Evolutionary conservation across 495 filamentous ascomycete species (phyloP).

Genomic region (Chaetomidium leptoderma): DNA sequence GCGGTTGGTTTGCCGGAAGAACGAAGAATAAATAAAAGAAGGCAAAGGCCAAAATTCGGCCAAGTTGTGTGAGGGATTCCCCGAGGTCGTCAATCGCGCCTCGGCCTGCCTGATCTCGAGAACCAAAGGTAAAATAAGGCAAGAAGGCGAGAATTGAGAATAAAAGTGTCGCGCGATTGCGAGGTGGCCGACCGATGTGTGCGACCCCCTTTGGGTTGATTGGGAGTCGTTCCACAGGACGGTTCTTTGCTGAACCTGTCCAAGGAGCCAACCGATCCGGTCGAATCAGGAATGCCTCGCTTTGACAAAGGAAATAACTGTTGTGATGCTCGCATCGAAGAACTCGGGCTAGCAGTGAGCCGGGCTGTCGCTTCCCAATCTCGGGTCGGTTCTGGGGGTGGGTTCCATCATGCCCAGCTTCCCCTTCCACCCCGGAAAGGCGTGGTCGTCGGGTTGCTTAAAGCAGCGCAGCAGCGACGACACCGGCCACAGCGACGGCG

Average conservation of each 20-base stretch:
- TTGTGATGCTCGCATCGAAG: constrained; percentile 45
- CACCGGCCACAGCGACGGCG: constrained; percentile 41
- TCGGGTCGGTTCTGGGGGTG: too few relatives aligned
- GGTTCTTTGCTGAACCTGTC: neutral
- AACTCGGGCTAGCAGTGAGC: constrained; percentile 28
- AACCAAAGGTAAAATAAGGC: neutral
- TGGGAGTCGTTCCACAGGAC: neutral
- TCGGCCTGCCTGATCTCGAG: constrained; percentile 15
- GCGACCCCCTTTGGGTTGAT: neutral
- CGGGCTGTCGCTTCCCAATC: neutral
- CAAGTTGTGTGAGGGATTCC: constrained; percentile 1
- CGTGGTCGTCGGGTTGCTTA: too few relatives aligned
- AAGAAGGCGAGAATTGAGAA: constrained; percentile 3
- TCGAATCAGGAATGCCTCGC: constrained; percentile 22
- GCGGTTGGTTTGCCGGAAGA: constrained; percentile 10
- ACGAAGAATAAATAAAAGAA: constrained; percentile 10
- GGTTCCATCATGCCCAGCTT: too few relatives aligned
- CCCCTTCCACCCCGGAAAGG: too few relatives aligned
- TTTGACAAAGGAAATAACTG: constrained; percentile 42
- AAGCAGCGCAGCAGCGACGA: constrained; percentile 44
- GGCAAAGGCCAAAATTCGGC: neutral
- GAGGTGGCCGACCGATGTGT: neutral
- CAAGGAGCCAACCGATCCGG: constrained; percentile 6
- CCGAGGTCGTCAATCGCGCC: constrained; percentile 5
- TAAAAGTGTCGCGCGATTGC: constrained; percentile 2